Evolutionary conservation across 2,329 filamentous ascomycete species (phyloP), one percentile per base, ranked within the genome.

Genomic region (Fusarium sterilihyphosum): DNA sequence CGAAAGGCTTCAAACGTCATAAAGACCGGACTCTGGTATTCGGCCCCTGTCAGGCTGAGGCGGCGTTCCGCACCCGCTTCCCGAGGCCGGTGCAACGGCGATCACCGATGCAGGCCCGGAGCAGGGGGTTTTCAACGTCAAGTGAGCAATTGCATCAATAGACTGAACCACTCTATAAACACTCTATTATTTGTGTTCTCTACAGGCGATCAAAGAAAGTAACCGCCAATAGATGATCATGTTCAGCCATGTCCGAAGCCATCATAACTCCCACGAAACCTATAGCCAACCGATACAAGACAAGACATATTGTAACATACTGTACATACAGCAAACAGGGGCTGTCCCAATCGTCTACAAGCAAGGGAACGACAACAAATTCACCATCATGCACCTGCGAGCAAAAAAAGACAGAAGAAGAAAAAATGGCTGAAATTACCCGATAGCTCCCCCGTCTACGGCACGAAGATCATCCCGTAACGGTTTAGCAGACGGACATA

Each of bases 11-110:
- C 68, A 49, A 72, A 73, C 63, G 64, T 69, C 64, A 72, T 59
- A 31, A 31, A 41, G 24, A 26, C 53, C 18, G 43, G 40, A 31
- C 17, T 54, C 44, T 46, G 41, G 56, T 24, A 24, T 53, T 31
- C 43, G 57, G 67, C 65, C 75, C 75, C 67, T 78, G 75, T 68
- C 75, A 75, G 75, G 75, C 75, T 77, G 75, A 78, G 67, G 61
- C 57, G 54, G 53, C 54, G 43, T 37, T 59, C 56, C 62, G 71
- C 46, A 58, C 64, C 52, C 69, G 67, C 56, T 66, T 57, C 66
- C 61, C 57, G 59, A 68, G 20, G 60, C 61, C 73, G 61, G 73
- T 65, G 66, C 66, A 73, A 75, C 75, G 75, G 75, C 73, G 73
- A 77, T 77, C 72, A 37, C 75, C 75, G 75, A 75, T 75, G 71